Conservation (phyloP, 805 yeast genomes). For the Nakazawaea peltata region DNA sequence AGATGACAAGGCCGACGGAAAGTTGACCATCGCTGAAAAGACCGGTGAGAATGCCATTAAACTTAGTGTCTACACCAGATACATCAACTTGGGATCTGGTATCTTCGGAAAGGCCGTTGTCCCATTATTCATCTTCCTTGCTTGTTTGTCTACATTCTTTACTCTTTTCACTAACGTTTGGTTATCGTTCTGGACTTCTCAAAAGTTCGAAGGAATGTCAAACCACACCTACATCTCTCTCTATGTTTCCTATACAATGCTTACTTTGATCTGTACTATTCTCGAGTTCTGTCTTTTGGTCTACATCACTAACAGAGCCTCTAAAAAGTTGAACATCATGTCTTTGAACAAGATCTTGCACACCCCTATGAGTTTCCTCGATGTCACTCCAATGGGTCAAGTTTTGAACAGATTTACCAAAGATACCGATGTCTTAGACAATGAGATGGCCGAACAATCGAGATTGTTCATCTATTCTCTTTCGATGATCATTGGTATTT, state of each 20-base stretch:
- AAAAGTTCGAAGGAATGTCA: conserved; percentile 35
- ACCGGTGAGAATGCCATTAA: conserved; percentile 29
- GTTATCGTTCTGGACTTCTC: conserved; percentile 73
- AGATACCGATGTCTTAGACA: conserved; percentile 78
- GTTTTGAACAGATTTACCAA: conserved; percentile 80
- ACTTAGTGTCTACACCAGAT: conserved; percentile 37
- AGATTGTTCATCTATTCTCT: conserved; percentile 50
- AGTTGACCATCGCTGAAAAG: conserved; percentile 22
- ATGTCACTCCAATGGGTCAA: conserved; percentile 83
- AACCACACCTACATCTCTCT: conserved; percentile 63
- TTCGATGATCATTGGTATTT: conserved; percentile 24
- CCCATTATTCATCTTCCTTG: conserved; percentile 17
- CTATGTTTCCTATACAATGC: conserved; percentile 51
- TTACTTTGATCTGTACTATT: conserved; percentile 35
- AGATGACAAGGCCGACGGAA: conserved; percentile 19
- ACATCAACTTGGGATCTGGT: conserved; percentile 51
- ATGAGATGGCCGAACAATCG: conserved; percentile 66
- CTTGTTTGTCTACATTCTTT: conserved; percentile 36
- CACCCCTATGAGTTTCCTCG: conserved; percentile 79
- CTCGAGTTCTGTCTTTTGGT: conserved; percentile 39
- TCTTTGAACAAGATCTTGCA: conserved; percentile 58
- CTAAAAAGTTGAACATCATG: conserved; percentile 45
- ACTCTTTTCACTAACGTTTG: conserved; percentile 59
- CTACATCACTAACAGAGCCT: conserved; percentile 43
- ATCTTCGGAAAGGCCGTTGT: conserved; percentile 24